Evolutionary conservation across 495 filamentous ascomycete species (phyloP), one percentile per base, ranked within the genome.

Genomic region (Penicillium chermesinum): DNA sequence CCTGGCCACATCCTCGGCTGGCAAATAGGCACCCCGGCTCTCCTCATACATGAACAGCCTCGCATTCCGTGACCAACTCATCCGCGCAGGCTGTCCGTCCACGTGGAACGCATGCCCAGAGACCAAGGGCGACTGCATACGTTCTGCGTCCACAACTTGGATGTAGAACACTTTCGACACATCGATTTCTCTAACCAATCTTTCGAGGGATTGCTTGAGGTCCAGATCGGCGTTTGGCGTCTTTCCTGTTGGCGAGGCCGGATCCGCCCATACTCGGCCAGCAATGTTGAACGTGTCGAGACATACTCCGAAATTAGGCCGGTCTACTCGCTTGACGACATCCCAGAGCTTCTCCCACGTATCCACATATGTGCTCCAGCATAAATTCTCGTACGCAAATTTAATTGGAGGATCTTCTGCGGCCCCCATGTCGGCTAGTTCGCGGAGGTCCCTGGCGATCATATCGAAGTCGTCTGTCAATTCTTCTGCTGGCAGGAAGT

Each of bases 211-310:
- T n/a, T 61, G 60, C 38, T 63, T 61, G n/a, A 87, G 64, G 12
- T 75, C 73, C 13, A 59, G 65, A 8, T 85, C 79, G 10, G 81
- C 82, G 54, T 86, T 71, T 16, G 65, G 53, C 0, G 70, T 76
- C 38, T 66, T 69, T 7, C 85, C 81, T 1, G 69, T 63, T 2
- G 66, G 46, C 1, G 69, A 62, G 0, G 81, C 60, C 0, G 82
- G 83, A 55, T 88, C 84, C 0, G 82, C 85, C 59, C 78, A 89
- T n/a, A 85, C 74, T 21, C 79, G 69, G 0, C 78, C 85, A 3
- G 82, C 80, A 40, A 87, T 87, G 63, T 89, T 86, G 67, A 85
- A 89, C 1, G 83, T 87, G 63, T 89, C 86, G 7, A 89, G 71
- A 64, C 84, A 87, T 47, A 83, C 65, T 8, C 85, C 86, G 50